Evolutionary conservation across 1,139 yeast genomes (phyloP), one percentile per base, ranked within the genome.

Genomic region (Taphrina pruni): DNA sequence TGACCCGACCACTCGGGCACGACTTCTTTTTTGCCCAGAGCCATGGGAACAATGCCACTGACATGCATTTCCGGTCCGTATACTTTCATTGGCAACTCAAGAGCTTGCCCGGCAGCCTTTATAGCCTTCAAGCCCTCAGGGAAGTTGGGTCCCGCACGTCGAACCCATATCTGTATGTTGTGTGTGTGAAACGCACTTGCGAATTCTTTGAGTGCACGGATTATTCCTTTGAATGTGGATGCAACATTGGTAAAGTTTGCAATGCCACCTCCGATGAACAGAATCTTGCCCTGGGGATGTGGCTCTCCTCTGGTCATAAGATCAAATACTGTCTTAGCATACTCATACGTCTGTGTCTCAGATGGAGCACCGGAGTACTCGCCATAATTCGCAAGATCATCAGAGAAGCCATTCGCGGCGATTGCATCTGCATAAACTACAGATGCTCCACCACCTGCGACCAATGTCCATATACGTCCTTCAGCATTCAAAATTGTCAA

Each of bases 21-120:
- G 38, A 64, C 56, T 11, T 54, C 67, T 60, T 64, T 64, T 55
- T 46, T 64, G 55, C 67, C 67, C 45, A 69, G 51, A 8, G 69
- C 71, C 71, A 69, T 65, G 6, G 71, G 71, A n/a, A 69, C 69
- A 32, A 81, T 81, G 48, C 84, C 84, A 56, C 81, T 78, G 43
- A 81, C 84, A 73, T 81, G 84, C 83, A 81, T 81, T 72, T 81
- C 84, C n/a, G 84, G 84, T 17, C 84, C 84, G 72, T 79, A 81
- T 71, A 81, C 80, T 76, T 81, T 83, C 84, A 81, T 81, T 57
- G 83, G 82, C 72, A 81, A 75, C 60, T 79, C 80, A 50, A 81
- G 78, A 73, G 81, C 83, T 74, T 81, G 82, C 60, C 83, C 83
- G 58, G 83, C 82, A 66, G 78, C 77, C 77, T 79, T 80, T 76